Percentiles rank a stretch among this genome's conserved stretches.
Conservation (phyloP, 2,329 filamentous ascomycete genomes). For the Aspergillus japonicus region DNA sequence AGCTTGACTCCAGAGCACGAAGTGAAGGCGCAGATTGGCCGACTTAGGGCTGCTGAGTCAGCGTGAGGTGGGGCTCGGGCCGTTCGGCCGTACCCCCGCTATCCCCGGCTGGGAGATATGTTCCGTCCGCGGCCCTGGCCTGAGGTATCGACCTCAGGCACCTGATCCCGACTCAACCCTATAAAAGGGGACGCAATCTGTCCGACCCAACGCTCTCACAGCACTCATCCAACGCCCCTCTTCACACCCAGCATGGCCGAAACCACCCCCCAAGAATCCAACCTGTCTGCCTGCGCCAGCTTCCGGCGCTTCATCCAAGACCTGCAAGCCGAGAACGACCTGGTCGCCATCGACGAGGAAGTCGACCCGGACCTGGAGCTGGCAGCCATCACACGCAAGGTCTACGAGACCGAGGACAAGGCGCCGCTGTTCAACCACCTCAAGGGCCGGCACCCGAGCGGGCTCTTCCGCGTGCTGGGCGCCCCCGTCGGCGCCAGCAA, state of each 20-base stretch:
- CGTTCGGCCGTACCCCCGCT: no score
- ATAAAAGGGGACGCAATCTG: no score
- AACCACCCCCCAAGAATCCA: background rate
- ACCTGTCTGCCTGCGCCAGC: constrained; percentile 29
- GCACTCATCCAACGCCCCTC: background rate
- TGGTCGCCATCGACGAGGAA: constrained; percentile 44
- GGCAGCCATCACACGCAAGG: constrained; percentile 48
- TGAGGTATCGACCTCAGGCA: no score
- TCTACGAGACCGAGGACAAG: constrained; percentile 48
- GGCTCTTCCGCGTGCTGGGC: constrained; percentile 51
- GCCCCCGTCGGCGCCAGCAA: constrained; percentile 42
- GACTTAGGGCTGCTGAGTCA: no score
- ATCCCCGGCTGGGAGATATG: no score
- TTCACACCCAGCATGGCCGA: background rate
- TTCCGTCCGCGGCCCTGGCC: no score
- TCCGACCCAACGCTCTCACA: background rate
- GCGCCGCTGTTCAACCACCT: constrained; percentile 56
- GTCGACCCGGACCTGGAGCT: constrained; percentile 49
- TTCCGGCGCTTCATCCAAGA: constrained; percentile 50
- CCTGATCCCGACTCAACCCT: no score
- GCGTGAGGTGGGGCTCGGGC: no score
- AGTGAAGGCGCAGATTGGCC: no score
- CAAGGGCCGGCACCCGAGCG: constrained; percentile 44
- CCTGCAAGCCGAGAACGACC: constrained; percentile 44
- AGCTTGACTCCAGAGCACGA: no score